phyloP scores from a whole-genome alignment of 768 basidiomycete genomes.

The Phallus indusiatus region DNA sequence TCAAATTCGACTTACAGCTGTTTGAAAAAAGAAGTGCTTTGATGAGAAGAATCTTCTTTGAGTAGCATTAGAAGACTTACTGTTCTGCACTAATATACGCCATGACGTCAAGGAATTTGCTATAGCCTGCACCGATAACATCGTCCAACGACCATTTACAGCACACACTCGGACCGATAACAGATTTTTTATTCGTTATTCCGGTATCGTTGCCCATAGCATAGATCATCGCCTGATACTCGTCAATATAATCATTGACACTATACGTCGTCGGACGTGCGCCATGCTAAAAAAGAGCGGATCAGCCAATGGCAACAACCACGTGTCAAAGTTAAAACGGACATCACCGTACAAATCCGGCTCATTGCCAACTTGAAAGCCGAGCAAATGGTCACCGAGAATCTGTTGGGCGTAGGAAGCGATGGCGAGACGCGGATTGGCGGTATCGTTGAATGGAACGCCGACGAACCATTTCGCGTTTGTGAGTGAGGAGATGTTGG shows the following conservation, averaged over 20 bases:
- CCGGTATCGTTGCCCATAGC: conserved; percentile 33
- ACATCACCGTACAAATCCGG: conserved; percentile 55
- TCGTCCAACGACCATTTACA: conserved; percentile 43
- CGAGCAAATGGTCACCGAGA: conserved; percentile 56
- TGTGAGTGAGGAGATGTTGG: conserved; percentile 34
- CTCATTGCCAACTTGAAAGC: conserved; percentile 66
- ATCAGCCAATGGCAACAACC: background rate
- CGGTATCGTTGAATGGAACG: conserved; percentile 44
- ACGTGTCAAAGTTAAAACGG: conserved; percentile 6
- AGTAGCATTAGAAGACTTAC: conserved; percentile 21
- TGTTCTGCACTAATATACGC: conserved; percentile 32
- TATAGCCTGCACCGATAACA: conserved; percentile 39
- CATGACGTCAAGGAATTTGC: conserved; percentile 27
- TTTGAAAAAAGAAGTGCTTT: background rate
- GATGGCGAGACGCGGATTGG: conserved; percentile 39
- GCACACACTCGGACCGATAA: conserved; percentile 54
- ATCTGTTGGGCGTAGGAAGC: conserved; percentile 51
- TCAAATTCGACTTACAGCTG: background rate
- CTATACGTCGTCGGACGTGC: conserved; percentile 20
- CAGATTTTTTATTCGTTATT: conserved; percentile 32
- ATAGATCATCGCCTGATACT: conserved; percentile 27
- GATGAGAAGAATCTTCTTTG: conserved; percentile 11
- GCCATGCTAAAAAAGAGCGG: conserved; percentile 31
- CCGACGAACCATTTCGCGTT: conserved; percentile 41
- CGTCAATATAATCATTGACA: conserved; percentile 15